These are phyloP conservation scores for Apium graveolens DNA, from an alignment of 129 eudicot species.

Conservation along the genomic window DNA sequence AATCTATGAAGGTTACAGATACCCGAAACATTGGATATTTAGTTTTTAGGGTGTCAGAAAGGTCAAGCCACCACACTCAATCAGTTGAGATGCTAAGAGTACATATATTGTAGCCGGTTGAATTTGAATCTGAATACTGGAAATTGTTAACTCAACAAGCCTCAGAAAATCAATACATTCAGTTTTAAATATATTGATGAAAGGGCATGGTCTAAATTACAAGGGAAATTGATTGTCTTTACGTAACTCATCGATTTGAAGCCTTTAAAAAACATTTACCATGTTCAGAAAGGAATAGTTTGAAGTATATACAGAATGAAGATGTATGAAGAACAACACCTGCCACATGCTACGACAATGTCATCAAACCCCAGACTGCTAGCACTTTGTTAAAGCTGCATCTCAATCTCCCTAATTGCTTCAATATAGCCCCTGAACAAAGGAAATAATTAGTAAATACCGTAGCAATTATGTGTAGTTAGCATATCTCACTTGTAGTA, in stretches of 20 bases:
- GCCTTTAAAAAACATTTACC: background rate
- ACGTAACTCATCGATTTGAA: background rate
- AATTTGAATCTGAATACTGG: background rate
- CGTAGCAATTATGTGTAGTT: background rate
- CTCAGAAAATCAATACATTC: background rate
- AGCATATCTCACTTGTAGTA: background rate
- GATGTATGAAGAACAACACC: slow-evolving; percentile 30
- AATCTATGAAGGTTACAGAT: too few relatives aligned
- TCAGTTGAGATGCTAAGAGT: background rate
- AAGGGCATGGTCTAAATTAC: background rate
- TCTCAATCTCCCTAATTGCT: slow-evolving; percentile 83
- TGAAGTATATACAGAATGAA: background rate
- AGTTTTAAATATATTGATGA: background rate
- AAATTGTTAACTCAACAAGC: background rate
- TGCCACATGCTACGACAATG: slow-evolving; percentile 88
- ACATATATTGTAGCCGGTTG: background rate
- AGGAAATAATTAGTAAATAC: background rate
- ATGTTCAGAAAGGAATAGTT: background rate
- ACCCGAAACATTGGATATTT: too few relatives aligned
- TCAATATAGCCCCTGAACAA: slow-evolving; percentile 85
- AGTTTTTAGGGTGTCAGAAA: too few relatives aligned
- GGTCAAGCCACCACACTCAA: background rate
- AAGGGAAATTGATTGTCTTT: background rate
- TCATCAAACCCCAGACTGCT: slow-evolving; percentile 53
- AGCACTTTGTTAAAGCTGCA: slow-evolving; percentile 38